phyloP scores from a whole-genome alignment of 2,329 filamentous ascomycete genomes.

The Hypomyces perniciosus region DNA sequence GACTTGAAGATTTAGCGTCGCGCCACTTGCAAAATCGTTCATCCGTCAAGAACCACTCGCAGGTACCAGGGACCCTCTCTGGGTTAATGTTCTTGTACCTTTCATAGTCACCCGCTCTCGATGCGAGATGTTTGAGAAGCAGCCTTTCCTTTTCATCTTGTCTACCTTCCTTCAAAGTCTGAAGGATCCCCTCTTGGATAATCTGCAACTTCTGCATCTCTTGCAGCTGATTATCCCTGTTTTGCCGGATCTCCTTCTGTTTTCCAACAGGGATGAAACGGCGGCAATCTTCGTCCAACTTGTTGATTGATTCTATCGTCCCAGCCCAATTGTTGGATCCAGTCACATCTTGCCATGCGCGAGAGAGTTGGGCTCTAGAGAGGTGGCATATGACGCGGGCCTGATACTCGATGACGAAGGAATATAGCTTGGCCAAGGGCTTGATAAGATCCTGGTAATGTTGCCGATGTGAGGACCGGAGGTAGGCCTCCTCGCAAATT shows the following conservation, averaged over 20 bases:
- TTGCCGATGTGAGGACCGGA: not conserved
- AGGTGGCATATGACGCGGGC: slow-evolving; percentile 11
- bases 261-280: not conserved
- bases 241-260: not conserved
- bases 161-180: not conserved
- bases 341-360: slow-evolving; percentile 12
- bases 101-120: too few relatives aligned
- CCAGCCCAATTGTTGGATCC: slow-evolving; percentile 13
- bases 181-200: not conserved
- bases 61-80: slow-evolving; percentile 23
- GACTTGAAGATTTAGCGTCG: slow-evolving; percentile 12
- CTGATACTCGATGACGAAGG: slow-evolving; percentile 7
- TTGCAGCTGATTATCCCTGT: not conserved
- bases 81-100: slow-evolving; percentile 27
- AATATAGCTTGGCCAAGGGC: slow-evolving; percentile 1
- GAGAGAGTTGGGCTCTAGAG: slow-evolving; percentile 14
- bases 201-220: slow-evolving; percentile 3
- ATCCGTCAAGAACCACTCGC: slow-evolving; percentile 28
- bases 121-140: slow-evolving; percentile 16
- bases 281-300: not conserved
- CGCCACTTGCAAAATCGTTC: slow-evolving; percentile 22
- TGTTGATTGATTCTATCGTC: not conserved
- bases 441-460: not conserved
- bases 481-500: slow-evolving; percentile 14
- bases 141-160: not conserved